Evolutionary conservation across 2,329 filamentous ascomycete genomes (phyloP), one percentile per base, ranked within the genome.

Genomic region (Sphaerulina musiva): DNA sequence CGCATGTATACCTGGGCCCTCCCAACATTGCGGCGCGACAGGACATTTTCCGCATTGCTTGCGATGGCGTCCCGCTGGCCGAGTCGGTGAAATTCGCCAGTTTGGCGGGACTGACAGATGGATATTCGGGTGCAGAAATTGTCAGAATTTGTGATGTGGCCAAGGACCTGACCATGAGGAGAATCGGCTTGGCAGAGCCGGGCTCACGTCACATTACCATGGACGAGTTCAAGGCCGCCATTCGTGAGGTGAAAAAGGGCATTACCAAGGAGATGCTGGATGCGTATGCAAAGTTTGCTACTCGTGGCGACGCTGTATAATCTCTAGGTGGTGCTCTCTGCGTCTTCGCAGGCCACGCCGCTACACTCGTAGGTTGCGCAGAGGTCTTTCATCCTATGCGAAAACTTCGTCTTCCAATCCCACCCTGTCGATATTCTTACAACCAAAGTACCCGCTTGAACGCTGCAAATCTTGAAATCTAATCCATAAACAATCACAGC

Each of bases 81-180:
- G 66, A 74, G 0, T 85, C 88, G 51, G 80, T 95, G 11, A 81
- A 89, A 64, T 69, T 89, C 7, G 72, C 77, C 0, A 73, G 76
- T 46, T 72, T 95, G 31, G 87, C 87, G 4, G 66, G 68, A 12
- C 70, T 74, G 45, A 86, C 86, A 0, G 85, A 90, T 6, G 89
- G 89, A 0, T 89, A 87, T 69, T 93, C 89, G 1, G 91, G 91
- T 2, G 90, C 91, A 0, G 92, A 96, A 71, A 81, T 96, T 56
- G 80, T 83, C 40, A 78, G 74, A 17, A 77, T 86, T 4, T 77
- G 74, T 60, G 62, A 68, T 14, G 62, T 69, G 23, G 68, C 69
- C 1, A 70, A 72, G 42, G 66, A 71, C 31, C 53, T 46, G 2
- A 51, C 55, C 4, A 51, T 59, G 29, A 39, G 45, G 46, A 53